A percentile compares a stretch with the other conserved stretches of the same genome.
Evolutionary conservation across 2,329 filamentous ascomycete species (phyloP).

Genomic region (Aspergillus caelatus): DNA sequence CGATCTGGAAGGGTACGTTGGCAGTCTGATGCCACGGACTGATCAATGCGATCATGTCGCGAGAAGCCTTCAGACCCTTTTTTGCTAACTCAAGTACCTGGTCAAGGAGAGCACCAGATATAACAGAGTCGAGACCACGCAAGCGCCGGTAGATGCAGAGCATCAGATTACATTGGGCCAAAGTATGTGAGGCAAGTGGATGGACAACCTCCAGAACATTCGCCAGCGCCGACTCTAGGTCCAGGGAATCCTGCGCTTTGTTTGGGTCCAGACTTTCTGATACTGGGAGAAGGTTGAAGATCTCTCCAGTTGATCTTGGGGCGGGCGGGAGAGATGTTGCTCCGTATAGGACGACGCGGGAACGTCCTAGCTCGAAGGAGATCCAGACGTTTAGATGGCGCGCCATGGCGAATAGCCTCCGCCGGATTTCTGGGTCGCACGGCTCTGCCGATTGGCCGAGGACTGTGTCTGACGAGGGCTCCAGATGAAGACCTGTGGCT

Average conservation of each 20-base stretch:
- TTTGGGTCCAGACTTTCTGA: conserved; percentile 59
- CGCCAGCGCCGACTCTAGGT: conserved; percentile 49
- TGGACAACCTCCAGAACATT: conserved; percentile 47
- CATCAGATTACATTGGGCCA: conserved; percentile 58
- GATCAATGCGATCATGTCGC: conserved; percentile 47
- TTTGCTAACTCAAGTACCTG: conserved; percentile 50
- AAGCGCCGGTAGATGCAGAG: conserved; percentile 60
- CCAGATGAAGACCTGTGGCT: conserved; percentile 47
- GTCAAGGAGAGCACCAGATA: conserved; percentile 49
- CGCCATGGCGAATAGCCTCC: conserved; percentile 54
- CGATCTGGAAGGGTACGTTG: conserved; percentile 62
- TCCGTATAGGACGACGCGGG: conserved; percentile 53
- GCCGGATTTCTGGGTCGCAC: conserved; percentile 41
- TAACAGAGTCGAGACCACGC: conserved; percentile 52
- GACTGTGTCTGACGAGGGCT: conserved; percentile 23
- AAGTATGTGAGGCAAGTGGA: conserved; percentile 46
- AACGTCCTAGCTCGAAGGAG: conserved; percentile 61
- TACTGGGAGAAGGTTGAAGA: conserved; percentile 57
- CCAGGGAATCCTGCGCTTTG: conserved; percentile 43
- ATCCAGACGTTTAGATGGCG: conserved; percentile 63
- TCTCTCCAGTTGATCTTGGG: conserved; percentile 47
- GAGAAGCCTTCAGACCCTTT: conserved; percentile 52
- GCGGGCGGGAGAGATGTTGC: conserved; percentile 48
- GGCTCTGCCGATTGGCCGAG: conserved; percentile 17
- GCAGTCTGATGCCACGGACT: conserved; percentile 63